A percentile compares a stretch with the other conserved stretches of the same genome.
Conservation (phyloP, 139 green algal genomes). For the Gonium pectorale region DNA sequence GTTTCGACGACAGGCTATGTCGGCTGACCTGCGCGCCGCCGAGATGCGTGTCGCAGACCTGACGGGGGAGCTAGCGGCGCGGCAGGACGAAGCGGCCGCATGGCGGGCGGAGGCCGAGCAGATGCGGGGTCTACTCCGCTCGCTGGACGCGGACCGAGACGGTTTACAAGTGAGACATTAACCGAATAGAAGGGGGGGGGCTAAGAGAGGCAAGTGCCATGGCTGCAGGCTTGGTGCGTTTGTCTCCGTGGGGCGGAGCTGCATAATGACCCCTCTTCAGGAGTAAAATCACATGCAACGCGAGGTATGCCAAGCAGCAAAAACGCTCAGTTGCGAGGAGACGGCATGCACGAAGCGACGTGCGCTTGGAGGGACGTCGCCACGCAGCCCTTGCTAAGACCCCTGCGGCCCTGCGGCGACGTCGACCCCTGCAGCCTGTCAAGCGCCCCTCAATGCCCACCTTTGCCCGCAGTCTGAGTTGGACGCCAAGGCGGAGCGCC, state of each 20-base stretch:
- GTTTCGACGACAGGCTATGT: conserved; percentile 68
- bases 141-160: conserved; percentile 61
- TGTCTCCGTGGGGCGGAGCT: too few relatives aligned
- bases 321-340: too few relatives aligned
- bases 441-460: neutral
- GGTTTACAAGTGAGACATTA: conserved; percentile 53
- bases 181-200: neutral
- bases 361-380: too few relatives aligned
- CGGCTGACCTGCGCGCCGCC: conserved; percentile 57
- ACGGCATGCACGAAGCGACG: too few relatives aligned
- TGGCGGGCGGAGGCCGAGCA: conserved; percentile 46
- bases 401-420: too few relatives aligned
- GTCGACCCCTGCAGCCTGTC: too few relatives aligned
- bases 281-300: too few relatives aligned
- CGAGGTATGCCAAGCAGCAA: too few relatives aligned
- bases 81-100: conserved; percentile 50
- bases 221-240: too few relatives aligned
- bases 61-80: conserved; percentile 51
- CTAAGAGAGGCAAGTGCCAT: too few relatives aligned
- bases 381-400: too few relatives aligned
- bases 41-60: conserved; percentile 62
- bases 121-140: conserved; percentile 25
- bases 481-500: conserved; percentile 64
- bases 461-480: conserved; percentile 52
- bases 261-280: too few relatives aligned